These are phyloP conservation scores for Fusarium nygamai DNA, from an alignment of 2,329 filamentous ascomycete genomes.

Conservation along the genomic window DNA sequence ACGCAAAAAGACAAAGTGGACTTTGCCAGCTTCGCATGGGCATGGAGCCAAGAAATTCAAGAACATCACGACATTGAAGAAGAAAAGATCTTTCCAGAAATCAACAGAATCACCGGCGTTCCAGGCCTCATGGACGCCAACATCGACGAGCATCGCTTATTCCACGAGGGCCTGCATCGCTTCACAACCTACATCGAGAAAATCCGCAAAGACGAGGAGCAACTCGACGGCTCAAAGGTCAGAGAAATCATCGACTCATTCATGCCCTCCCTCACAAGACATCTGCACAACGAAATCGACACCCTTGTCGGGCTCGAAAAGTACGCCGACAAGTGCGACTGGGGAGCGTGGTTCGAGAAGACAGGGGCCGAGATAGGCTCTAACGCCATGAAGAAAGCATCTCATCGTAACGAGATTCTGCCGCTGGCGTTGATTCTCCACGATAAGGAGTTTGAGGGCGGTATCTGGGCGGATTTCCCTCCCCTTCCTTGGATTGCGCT, in stretches of 20 bases:
- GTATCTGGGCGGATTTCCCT: conserved; percentile 41
- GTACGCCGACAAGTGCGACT: conserved; percentile 50
- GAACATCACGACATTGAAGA: conserved; percentile 55
- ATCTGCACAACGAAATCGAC: conserved; percentile 53
- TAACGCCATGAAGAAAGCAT: conserved; percentile 25
- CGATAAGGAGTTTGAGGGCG: conserved; percentile 42
- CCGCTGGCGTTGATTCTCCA: conserved; percentile 42
- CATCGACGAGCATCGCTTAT: conserved; percentile 53
- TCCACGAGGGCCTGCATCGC: conserved; percentile 48
- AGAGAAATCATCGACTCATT: conserved; percentile 42
- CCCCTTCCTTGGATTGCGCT: conserved; percentile 42
- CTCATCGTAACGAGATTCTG: conserved; percentile 32
- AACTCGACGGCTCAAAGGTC: conserved; percentile 46
- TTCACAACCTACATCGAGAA: conserved; percentile 47
- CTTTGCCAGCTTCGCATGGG: conserved; percentile 47
- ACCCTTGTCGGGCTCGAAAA: conserved; percentile 48
- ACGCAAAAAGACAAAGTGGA: conserved; percentile 46
- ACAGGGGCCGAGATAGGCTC: conserved; percentile 20
- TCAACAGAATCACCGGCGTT: conserved; percentile 49
- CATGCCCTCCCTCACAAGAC: conserved; percentile 46
- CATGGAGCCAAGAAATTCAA: conserved; percentile 48
- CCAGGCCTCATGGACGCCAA: conserved; percentile 54
- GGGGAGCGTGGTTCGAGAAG: conserved; percentile 45
- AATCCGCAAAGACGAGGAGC: conserved; percentile 41
- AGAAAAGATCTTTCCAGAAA: conserved; percentile 49